Conservation (phyloP, 1,284 basidiomycete species). For the Ustilago tritici region DNA sequence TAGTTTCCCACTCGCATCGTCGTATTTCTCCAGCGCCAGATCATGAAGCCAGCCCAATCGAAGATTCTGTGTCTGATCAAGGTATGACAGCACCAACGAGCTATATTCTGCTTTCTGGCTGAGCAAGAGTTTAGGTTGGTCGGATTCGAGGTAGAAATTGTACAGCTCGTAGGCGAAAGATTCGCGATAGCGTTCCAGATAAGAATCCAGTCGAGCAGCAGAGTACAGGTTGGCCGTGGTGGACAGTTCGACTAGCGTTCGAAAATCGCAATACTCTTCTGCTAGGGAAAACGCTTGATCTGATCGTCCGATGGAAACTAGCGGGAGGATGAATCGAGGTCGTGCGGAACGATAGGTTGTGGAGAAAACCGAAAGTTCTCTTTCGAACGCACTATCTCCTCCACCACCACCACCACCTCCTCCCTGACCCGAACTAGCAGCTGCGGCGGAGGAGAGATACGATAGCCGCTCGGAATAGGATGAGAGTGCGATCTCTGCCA, state of each 20-base stretch:
- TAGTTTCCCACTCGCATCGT: slow-evolving; percentile 77
- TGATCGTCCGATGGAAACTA: slow-evolving; percentile 79
- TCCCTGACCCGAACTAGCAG: neutral
- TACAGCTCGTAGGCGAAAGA: slow-evolving; percentile 89
- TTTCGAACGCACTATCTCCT: slow-evolving; percentile 42
- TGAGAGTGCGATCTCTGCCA: slow-evolving; percentile 72
- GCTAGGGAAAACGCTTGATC: slow-evolving; percentile 82
- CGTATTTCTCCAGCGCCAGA: slow-evolving; percentile 79
- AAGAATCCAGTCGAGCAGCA: slow-evolving; percentile 72
- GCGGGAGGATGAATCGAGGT: slow-evolving; percentile 79
- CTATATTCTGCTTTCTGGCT: slow-evolving; percentile 77
- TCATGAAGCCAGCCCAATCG: slow-evolving; percentile 88
- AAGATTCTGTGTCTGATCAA: slow-evolving; percentile 76
- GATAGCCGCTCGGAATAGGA: slow-evolving; percentile 70
- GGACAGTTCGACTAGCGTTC: slow-evolving; percentile 83
- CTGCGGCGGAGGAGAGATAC: slow-evolving; percentile 62
- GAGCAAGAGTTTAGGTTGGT: slow-evolving; percentile 80
- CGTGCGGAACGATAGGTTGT: slow-evolving; percentile 78
- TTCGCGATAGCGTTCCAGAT: slow-evolving; percentile 83
- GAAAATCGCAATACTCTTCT: slow-evolving; percentile 86
- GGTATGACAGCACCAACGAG: slow-evolving; percentile 80
- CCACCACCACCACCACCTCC: neutral
- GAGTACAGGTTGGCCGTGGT: slow-evolving; percentile 72
- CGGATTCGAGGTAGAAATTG: slow-evolving; percentile 75
- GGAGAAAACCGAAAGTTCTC: slow-evolving; percentile 75